Conservation (phyloP, 2,329 filamentous ascomycete genomes). For the Botrytis galanthina region DNA sequence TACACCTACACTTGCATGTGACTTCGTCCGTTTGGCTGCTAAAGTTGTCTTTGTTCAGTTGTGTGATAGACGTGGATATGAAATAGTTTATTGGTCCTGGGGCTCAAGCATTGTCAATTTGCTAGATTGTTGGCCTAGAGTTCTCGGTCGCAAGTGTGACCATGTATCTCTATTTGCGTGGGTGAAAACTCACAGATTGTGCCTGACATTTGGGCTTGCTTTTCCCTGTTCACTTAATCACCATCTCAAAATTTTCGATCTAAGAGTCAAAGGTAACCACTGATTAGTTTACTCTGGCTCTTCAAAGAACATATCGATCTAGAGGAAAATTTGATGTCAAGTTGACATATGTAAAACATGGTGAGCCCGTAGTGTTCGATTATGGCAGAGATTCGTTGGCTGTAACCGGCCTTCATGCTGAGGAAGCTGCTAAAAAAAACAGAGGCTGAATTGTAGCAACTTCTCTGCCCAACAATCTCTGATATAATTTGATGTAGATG, state of each 20-base stretch:
- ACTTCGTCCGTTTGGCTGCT: neutral
- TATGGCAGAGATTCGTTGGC: too few species aligned
- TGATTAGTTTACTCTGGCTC: neutral
- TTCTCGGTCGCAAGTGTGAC: neutral
- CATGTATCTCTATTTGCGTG: neutral
- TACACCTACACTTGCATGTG: neutral
- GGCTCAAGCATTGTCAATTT: neutral
- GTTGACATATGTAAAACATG: neutral
- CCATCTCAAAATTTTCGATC: neutral
- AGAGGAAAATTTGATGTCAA: neutral
- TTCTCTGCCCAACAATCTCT: neutral
- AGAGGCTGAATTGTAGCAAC: neutral
- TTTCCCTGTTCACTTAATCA: neutral
- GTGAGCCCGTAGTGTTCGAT: neutral
- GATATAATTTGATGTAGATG: neutral
- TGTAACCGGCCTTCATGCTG: neutral
- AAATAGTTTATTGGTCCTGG: neutral
- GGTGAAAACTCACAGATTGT: neutral
- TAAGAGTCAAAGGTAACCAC: neutral
- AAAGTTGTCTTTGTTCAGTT: too few species aligned
- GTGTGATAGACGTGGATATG: too few species aligned
- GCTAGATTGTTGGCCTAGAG: neutral
- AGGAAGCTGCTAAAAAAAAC: neutral
- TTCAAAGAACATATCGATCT: neutral
- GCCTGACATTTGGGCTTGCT: neutral